Percentiles rank a stretch among this genome's conserved stretches.
phyloP scores from a whole-genome alignment of 495 filamentous ascomycete species.

The Chaetomium cochliodes region DNA sequence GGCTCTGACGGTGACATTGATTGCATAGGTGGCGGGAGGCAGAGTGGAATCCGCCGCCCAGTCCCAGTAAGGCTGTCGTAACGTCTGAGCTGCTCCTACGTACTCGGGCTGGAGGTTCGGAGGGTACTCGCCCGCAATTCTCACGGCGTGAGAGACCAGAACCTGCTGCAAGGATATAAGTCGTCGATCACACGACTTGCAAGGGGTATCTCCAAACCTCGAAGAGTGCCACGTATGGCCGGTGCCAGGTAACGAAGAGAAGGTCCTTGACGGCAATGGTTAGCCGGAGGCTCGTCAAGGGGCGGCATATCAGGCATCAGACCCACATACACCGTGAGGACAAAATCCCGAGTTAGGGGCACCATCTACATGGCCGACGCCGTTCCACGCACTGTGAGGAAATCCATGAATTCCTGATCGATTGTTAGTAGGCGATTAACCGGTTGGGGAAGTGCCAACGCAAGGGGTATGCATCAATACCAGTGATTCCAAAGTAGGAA shows the following conservation, averaged over 20 bases:
- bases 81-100: slow-evolving; percentile 35
- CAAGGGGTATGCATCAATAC: slow-evolving; percentile 32
- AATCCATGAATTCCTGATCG: slow-evolving; percentile 53
- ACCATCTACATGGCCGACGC: slow-evolving; percentile 39
- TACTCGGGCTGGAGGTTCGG: slow-evolving; percentile 31
- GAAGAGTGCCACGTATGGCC: slow-evolving; percentile 42
- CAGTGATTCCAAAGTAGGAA: slow-evolving; percentile 51
- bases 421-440: slow-evolving; percentile 16
- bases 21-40: slow-evolving; percentile 30
- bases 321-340: slow-evolving; percentile 44
- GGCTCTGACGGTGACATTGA: slow-evolving; percentile 38
- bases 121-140: slow-evolving; percentile 35
- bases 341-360: slow-evolving; percentile 46
- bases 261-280: slow-evolving; percentile 31
- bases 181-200: neutral
- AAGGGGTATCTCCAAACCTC: slow-evolving; percentile 34
- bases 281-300: slow-evolving; percentile 15
- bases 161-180: slow-evolving; percentile 35
- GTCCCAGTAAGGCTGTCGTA: slow-evolving; percentile 47
- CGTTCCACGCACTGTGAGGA: slow-evolving; percentile 51
- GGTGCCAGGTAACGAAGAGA: slow-evolving; percentile 45
- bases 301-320: slow-evolving; percentile 13
- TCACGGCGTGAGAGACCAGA: slow-evolving; percentile 38
- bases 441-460: slow-evolving; percentile 1
- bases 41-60: slow-evolving; percentile 38